phyloP scores from a whole-genome alignment of 345 rosid species.

The Hibiscus mutabilis region DNA sequence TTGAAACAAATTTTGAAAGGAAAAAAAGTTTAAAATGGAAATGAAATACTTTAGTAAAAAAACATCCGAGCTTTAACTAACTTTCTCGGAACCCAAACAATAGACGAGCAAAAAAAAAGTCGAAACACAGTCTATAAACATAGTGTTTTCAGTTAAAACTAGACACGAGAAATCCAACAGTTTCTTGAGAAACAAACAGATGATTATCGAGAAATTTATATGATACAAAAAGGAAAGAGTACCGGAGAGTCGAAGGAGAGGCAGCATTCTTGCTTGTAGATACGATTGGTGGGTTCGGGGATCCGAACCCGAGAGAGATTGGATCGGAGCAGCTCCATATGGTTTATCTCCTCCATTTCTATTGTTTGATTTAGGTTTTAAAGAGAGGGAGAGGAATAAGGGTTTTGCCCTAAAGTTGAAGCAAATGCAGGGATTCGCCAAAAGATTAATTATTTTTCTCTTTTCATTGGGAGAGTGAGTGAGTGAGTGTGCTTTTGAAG shows the following conservation, averaged over 20 bases:
- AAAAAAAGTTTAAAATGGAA: not conserved
- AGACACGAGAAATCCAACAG: not conserved
- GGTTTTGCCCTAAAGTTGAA: conserved; percentile 13
- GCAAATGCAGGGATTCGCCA: not conserved
- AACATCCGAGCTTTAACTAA: not conserved
- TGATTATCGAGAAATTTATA: not conserved
- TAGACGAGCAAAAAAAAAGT: not conserved
- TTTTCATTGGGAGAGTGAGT: not conserved
- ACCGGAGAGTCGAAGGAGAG: conserved; percentile 92
- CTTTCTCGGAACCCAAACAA: conserved; percentile 7
- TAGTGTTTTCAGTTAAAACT: not conserved
- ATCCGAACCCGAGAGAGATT: conserved; percentile 93
- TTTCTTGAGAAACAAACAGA: conserved; percentile 16
- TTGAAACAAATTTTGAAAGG: not conserved
- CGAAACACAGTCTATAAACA: not conserved
- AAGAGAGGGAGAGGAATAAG: not conserved
- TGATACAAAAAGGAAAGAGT: conserved; percentile 1
- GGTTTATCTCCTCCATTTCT: conserved; percentile 24
- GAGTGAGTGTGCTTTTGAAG: not conserved
- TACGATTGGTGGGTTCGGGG: conserved; percentile 95
- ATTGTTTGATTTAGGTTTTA: not conserved
- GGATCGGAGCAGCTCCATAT: conserved; percentile 90
- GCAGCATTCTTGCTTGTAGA: conserved; percentile 97
- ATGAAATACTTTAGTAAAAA: not conserved
- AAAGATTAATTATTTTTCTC: not conserved